Conservation (phyloP, 305 asterid genomes). For the Striga hermonthica region DNA sequence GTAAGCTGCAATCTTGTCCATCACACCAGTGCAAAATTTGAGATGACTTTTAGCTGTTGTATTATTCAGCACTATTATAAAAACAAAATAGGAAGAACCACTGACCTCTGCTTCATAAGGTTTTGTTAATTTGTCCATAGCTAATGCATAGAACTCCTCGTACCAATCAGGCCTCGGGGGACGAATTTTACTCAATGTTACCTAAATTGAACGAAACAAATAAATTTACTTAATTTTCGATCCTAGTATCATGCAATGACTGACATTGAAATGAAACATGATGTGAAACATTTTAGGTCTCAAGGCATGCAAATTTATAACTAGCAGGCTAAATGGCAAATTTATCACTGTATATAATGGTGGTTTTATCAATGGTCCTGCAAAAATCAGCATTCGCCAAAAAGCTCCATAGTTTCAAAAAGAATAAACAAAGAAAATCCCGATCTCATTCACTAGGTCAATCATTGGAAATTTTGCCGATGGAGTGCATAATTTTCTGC, state of each 20-base stretch:
- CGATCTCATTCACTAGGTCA: too few species aligned
- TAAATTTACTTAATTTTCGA: neutral
- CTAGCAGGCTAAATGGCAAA: too few species aligned
- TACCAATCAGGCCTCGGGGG: conserved; percentile 94
- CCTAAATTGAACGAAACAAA: conserved; percentile 40
- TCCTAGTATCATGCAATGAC: conserved; percentile 15
- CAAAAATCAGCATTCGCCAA: too few species aligned
- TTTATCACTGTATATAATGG: too few species aligned
- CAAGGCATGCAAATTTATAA: too few species aligned
- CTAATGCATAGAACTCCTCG: conserved; percentile 74
- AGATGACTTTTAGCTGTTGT: conserved; percentile 13
- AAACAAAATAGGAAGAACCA: neutral
- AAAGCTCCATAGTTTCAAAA: too few species aligned
- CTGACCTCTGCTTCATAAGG: conserved; percentile 49
- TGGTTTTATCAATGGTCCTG: too few species aligned
- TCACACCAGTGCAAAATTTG: conserved; percentile 17
- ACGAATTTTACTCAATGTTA: conserved; percentile 58
- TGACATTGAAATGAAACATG: neutral
- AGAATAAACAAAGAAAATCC: too few species aligned
- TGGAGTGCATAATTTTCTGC: too few species aligned
- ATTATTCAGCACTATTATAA: neutral
- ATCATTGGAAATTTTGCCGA: too few species aligned
- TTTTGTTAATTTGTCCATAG: conserved; percentile 52
- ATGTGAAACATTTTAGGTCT: neutral
- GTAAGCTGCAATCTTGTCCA: conserved; percentile 68